These are phyloP conservation scores for Pythium phragmiticola DNA, from an alignment of 352 stramenopile species.

Conservation along the genomic window DNA sequence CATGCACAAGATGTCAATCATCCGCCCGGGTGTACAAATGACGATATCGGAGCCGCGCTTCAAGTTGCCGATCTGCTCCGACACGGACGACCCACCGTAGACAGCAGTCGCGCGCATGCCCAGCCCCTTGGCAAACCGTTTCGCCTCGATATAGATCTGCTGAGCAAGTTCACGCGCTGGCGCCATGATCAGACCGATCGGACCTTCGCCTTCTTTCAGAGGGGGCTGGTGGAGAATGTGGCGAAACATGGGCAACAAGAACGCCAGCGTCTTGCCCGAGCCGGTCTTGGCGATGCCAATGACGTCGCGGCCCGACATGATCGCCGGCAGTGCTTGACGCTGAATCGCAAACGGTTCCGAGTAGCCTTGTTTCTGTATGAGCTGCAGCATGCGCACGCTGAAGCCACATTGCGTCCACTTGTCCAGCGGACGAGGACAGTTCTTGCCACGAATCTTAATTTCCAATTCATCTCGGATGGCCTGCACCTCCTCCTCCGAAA, in stretches of 20 bases:
- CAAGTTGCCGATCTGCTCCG: constrained; percentile 98
- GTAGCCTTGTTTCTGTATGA: constrained; percentile 94
- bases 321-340: constrained; percentile 94
- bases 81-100: constrained; percentile 94
- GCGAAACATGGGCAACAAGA: constrained; percentile 92
- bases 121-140: constrained; percentile 93
- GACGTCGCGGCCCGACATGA: constrained; percentile 98
- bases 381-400: constrained; percentile 92
- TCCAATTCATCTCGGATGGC: constrained; percentile 85
- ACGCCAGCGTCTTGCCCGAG: constrained; percentile 91
- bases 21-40: constrained; percentile 97
- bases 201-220: constrained; percentile 93
- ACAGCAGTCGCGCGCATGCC: constrained; percentile 93
- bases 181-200: constrained; percentile 98
- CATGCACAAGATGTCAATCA: constrained; percentile 99
- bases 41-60: constrained; percentile 98
- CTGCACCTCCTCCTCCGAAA: constrained; percentile 87
- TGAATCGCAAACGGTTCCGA: constrained; percentile 97
- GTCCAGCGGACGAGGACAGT: constrained; percentile 93
- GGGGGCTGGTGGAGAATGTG: constrained; percentile 94
- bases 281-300: constrained; percentile 99
- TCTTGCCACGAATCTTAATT: constrained; percentile 97
- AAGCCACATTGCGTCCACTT: constrained; percentile 98
- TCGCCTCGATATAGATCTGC: constrained; percentile 97
- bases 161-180: constrained; percentile 97